Base-by-base conservation (phyloP, 345 rosid genomes). In the Brassica nigra region DNA sequence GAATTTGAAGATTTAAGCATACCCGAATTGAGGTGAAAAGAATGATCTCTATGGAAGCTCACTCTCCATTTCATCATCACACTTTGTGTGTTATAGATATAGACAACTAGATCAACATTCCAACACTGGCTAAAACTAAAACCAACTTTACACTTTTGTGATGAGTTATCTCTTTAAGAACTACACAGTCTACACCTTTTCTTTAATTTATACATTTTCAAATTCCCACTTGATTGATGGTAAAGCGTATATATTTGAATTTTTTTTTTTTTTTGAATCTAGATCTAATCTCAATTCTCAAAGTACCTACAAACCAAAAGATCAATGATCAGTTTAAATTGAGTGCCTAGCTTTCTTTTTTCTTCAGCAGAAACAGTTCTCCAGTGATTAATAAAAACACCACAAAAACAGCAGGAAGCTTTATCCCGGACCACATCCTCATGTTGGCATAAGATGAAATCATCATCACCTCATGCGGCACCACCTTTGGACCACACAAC, bases 391-490 rank as follows among this genome's bases (percentile, higher is more conserved):
- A 30, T 14, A 23, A 34, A 4, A 75, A 55, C 62, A 42, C 8
- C 15, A 42, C 20, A 0, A 18, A n/a, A 44, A 44, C 14, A 37
- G 5, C 8, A 63, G 12, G 0, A 61, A 71, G 4, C 71, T 54
- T 61, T 15, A 71, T 18, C 33, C 77, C 77, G 68, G 73, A 66
- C 68, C 73, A 78, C 64, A 66, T 29, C 15, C 6, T 30, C 33
- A 30, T 28, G 31, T 59, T 36, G 27, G 27, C 66, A 72, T 36
- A 72, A 23, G 67, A 36, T 63, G 76, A 29, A 57, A 78, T 66
- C 77, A 78, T 78, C 73, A 72, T 68, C 52, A 44, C 52, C 30
- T 31, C 77, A 78, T 72, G 82, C 82, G 68, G 63, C 61, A 57
- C 54, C 14, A 39, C 5, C 77, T 57, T 31, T 72, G 82, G 73